Percentiles rank a stretch among this genome's conserved stretches.
Conservation (phyloP, 78 protist genomes). For the Emiliania huxleyi region DNA sequence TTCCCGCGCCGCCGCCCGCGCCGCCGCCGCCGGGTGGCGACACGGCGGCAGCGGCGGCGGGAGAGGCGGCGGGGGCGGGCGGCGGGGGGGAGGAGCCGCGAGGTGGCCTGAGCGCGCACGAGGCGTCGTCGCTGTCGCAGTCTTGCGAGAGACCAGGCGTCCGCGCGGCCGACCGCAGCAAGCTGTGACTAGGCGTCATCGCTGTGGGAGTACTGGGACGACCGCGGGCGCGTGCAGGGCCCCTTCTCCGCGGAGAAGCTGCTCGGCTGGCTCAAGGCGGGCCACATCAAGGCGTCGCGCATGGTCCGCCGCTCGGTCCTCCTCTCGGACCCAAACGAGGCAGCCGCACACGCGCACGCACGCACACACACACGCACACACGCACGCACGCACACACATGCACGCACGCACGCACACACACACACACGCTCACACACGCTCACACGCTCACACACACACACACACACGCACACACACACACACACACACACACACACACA, state of each 20-base stretch:
- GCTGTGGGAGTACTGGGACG: conserved; percentile 1
- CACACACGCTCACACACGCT: no score
- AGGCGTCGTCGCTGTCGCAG: no score
- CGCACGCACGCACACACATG: no score
- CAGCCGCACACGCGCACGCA: no score
- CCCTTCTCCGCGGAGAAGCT: not conserved
- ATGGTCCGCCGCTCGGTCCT: not conserved
- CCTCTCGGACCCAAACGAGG: no score
- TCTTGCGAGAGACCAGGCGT: no score
- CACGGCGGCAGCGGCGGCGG: not conserved
- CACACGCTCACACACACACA: no score
- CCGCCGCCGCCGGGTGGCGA: not conserved
- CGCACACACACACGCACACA: no score
- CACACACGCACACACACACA: no score
- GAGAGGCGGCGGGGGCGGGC: not conserved
- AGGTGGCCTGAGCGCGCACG: not conserved
- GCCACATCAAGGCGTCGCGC: not conserved
- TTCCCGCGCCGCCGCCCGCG: not conserved
- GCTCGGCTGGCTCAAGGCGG: not conserved
- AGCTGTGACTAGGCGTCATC: not conserved
- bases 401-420: no score
- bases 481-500: no score
- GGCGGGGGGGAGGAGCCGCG: not conserved
- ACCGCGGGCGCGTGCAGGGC: not conserved
- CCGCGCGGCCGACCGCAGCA: no score